phyloP scores from a whole-genome alignment of 768 basidiomycete species.

The Mycena amicta region DNA sequence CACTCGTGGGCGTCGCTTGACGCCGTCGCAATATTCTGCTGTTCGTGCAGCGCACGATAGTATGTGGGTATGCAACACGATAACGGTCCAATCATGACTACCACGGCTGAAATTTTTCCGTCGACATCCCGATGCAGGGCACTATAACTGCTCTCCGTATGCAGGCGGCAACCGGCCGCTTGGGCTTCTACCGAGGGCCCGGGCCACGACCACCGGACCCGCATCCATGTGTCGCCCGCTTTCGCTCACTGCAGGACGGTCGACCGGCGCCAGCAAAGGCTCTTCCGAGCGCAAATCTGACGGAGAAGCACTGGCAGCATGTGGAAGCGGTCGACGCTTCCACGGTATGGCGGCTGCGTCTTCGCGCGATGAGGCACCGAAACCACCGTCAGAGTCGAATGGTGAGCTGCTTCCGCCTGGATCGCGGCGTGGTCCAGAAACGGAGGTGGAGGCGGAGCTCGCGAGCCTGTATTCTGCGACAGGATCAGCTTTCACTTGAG shows the following conservation, averaged over 20 bases:
- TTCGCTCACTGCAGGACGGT: background rate
- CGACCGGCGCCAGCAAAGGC: constrained; percentile 17
- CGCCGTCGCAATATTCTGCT: no score
- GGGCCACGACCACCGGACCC: constrained; percentile 18
- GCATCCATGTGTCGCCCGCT: constrained; percentile 22
- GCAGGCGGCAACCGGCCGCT: constrained; percentile 27
- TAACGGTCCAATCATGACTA: no score
- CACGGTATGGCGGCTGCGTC: constrained; percentile 17
- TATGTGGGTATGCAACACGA: no score
- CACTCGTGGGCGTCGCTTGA: no score
- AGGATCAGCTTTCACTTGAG: background rate
- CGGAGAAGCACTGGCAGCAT: background rate
- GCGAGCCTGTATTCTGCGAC: background rate
- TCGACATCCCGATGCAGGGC: no score
- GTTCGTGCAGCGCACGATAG: no score
- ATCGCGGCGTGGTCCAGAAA: background rate
- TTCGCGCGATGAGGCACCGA: constrained; percentile 3
- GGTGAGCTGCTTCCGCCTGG: constrained; percentile 1
- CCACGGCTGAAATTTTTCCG: no score
- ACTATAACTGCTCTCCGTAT: constrained; percentile 23
- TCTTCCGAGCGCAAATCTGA: constrained; percentile 16
- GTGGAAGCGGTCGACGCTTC: constrained; percentile 3
- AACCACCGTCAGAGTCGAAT: background rate
- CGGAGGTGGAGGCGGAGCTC: background rate
- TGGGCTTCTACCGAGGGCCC: constrained; percentile 19